Evolutionary conservation across 129 eudicot genomes (phyloP).

Genomic region (Helichrysum umbraculigerum): DNA sequence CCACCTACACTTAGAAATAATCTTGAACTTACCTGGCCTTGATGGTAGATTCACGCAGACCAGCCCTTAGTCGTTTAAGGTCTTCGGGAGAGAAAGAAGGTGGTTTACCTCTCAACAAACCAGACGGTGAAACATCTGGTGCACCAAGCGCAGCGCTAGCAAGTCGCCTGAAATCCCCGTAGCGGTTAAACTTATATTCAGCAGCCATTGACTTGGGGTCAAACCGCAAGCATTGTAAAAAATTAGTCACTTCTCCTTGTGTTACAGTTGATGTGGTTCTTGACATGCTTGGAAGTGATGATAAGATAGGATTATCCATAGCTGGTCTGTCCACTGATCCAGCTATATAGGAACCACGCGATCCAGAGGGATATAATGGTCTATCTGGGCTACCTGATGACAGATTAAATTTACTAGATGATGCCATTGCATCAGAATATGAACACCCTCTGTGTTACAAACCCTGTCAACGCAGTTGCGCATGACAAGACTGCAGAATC

Average conservation of each 20-base stretch:
- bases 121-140: constrained; percentile 59
- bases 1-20: neutral
- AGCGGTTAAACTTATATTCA: constrained; percentile 65
- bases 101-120: constrained; percentile 52
- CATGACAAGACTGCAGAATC: constrained; percentile 47
- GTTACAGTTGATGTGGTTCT: constrained; percentile 55
- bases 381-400: constrained; percentile 74
- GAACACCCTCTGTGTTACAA: constrained; percentile 44
- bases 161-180: constrained; percentile 56
- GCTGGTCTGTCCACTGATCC: constrained; percentile 63
- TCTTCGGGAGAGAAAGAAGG: constrained; percentile 56
- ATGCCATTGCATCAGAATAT: constrained; percentile 63
- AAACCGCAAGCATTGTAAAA: constrained; percentile 67
- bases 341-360: constrained; percentile 57
- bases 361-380: constrained; percentile 54
- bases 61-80: constrained; percentile 56
- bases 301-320: constrained; percentile 66
- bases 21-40: constrained; percentile 54
- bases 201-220: constrained; percentile 66
- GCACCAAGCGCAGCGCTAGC: constrained; percentile 57
- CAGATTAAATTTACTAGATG: constrained; percentile 71
- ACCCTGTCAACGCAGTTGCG: constrained; percentile 46
- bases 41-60: constrained; percentile 64
- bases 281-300: constrained; percentile 78
- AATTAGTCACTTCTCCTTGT: constrained; percentile 60